Base-by-base conservation (phyloP, 192 early-diverging fungal species). In the Podila verticillata region DNA sequence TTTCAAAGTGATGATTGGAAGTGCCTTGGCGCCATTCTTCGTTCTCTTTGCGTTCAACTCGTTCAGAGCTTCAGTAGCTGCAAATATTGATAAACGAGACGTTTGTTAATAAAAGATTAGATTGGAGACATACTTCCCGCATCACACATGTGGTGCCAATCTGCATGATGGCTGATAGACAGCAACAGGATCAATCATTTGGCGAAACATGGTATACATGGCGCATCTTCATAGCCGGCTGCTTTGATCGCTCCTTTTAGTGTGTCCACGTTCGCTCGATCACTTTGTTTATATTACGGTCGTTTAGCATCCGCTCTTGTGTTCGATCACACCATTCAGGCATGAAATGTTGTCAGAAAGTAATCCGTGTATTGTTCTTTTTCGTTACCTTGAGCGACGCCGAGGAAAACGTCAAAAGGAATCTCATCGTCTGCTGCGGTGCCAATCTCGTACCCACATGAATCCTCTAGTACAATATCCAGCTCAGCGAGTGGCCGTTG, bases 401-500 rank as follows among this genome's bases (percentile, higher is more conserved):
- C 89, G 26, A 90, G 63, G 12, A 89, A 51, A 10, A 81, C 82
- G 29, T 84, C 70, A 39, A 70, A 84, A 0, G 65, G 68, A 4
- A 79, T 44, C 36, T 57, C 51, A 32, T 81, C 61, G 2, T 82
- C 81, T 2, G 24, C 57, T 7, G 68, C 74, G 5, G 84, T 57
- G 62, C 59, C 79, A 56, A 92, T 63, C 56, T 85, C 78, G 72
- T 92, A 91, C 3, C 90, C 92, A 75, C 91, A 91, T 59, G 81
- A 79, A 12, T 84, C 84, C 6, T 84, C 74, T 57, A 94, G 86
- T 17, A 94, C 70, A 22, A 93, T 85, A 79, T 86, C 79, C 28
- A 89, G 73, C 39, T 88, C 73, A 39, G 91, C 71, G 35, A 93
- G 70, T 0, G 84, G 87, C 22, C 84, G 61, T 0, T 67, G 63